Evolutionary conservation across 2,329 filamentous ascomycete genomes (phyloP), one percentile per base, ranked within the genome.

Genomic region (Colletotrichum sidae): DNA sequence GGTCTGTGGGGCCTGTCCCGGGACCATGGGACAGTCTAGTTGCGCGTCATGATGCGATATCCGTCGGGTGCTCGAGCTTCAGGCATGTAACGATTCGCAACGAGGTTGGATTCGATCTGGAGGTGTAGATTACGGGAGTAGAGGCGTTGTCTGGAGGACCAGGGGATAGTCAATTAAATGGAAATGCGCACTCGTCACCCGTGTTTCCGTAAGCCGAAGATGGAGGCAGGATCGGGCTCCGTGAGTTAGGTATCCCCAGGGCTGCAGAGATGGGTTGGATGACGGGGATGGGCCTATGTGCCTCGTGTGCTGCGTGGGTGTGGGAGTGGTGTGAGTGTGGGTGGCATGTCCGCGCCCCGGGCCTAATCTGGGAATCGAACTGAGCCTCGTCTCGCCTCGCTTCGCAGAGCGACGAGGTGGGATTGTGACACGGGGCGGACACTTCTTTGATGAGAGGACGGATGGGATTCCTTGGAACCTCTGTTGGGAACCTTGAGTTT

Each of bases 131-230:
- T 38, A 34, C 42, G 53, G 8, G 42, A 2, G 53, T 55, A 34
- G 34, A 12, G 15, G 59, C 33, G 10, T n/a, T 7, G 53, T 35
- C 41, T 25, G 41, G 33, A 12, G 52, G 38, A 6, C 8, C 35
- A 13, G 35, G 41, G 41, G 35, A 38, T 15, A 5, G 4, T 25
- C 1, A 37, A 55, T 63, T 63, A 59, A 59, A 63, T 63, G 55
- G 5, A 17, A 38, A 15, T 17, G 45, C 12, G 13, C 33, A 33
- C 8, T 15, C 5, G 39, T 17, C 12, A 41, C 11, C 6, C 1
- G 25, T n/a, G 12, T 8, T 38, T 35, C 47, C 47, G 55, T 49
- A 37, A 53, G 42, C 60, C 37, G 47, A 25, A 53, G 49, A 49
- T 47, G 25, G 42, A 59, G 42, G 5, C 35, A 42, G 47, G 41